Base-by-base conservation (phyloP, 768 basidiomycete genomes). In the Filobasidium wieringae region DNA sequence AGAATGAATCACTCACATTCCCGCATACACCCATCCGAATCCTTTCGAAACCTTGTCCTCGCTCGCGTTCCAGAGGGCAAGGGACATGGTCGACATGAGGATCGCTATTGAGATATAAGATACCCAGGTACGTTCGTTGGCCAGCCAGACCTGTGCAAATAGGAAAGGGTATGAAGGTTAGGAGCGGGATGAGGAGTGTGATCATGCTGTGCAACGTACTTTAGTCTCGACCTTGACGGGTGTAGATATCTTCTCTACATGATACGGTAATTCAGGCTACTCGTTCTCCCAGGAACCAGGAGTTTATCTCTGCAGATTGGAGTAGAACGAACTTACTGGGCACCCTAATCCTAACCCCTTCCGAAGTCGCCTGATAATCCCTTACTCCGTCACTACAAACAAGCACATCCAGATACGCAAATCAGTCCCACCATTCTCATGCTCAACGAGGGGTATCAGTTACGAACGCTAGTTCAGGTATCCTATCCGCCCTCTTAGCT, bases 51-150 rank as follows among this genome's bases (percentile, higher is more conserved):
- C 70, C 4, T 74, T 75, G 64, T 84, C 86, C 58, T 80, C 80
- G 5, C 87, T 83, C 1, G 71, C 70, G 67, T 95, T 93, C 77
- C 88, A 90, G 6, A 99, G 78, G 1, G 88, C 91, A 19, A 93
- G 77, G 0, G 91, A 79, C 22, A 99, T 81, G 0, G 88, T 83
- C 2, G 85, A 88, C 37, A 96, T 78, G 26, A 99, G 78, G 34
- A 97, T 76, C 1, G 87, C 80, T 40, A 86, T 83, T 62, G 87
- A 87, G 53, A 97, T 77, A 83, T 93, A 99, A 0, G 91, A 81
- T 30, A 97, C 80, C 87, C 91, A 95, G 1, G 93, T 76, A 26
- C 74, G 63, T 74, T 96, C 91, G 68, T 95, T 95, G 7, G 91
- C 90, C 71, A 96, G 93, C 91, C 92, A 96, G 49, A 96, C 91